A percentile compares a stretch with the other conserved stretches of the same genome.
These are phyloP conservation scores for Apophysomyces elegans DNA, from an alignment of 371 early-diverging fungal genomes.

Conservation along the genomic window DNA sequence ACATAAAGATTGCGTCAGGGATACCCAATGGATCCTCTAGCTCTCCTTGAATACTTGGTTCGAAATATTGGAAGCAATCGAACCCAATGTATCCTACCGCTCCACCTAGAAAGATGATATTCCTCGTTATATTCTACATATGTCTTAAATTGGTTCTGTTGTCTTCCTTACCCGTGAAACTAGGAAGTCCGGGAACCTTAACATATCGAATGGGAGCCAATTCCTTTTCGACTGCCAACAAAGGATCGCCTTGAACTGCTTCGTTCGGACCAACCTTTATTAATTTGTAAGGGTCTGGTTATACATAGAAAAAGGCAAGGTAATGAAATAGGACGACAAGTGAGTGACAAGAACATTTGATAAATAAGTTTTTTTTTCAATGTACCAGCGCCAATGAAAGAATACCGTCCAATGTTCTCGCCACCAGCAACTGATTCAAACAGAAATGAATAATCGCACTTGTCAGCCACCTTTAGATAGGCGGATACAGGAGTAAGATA, in stretches of 20 bases:
- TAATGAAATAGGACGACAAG: constrained; percentile 5
- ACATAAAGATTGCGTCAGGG: constrained; percentile 92
- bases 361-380: not conserved
- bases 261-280: constrained; percentile 76
- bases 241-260: constrained; percentile 84
- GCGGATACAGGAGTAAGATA: constrained; percentile 96
- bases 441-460: constrained; percentile 84
- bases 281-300: constrained; percentile 83
- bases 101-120: constrained; percentile 64
- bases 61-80: constrained; percentile 96
- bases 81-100: constrained; percentile 96
- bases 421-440: constrained; percentile 96
- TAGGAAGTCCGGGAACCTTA: constrained; percentile 80
- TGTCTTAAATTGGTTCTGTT: not conserved
- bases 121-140: not conserved
- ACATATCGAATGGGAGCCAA: constrained; percentile 77
- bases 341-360: not conserved
- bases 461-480: constrained; percentile 86
- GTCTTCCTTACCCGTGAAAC: constrained; percentile 74
- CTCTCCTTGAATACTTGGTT: constrained; percentile 81
- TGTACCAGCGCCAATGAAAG: constrained; percentile 90
- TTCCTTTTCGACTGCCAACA: constrained; percentile 83
- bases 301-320: not conserved
- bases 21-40: constrained; percentile 85
- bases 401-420: constrained; percentile 94